Conservation (phyloP, 495 filamentous ascomycete genomes). For the Penicillium coprophilum region DNA sequence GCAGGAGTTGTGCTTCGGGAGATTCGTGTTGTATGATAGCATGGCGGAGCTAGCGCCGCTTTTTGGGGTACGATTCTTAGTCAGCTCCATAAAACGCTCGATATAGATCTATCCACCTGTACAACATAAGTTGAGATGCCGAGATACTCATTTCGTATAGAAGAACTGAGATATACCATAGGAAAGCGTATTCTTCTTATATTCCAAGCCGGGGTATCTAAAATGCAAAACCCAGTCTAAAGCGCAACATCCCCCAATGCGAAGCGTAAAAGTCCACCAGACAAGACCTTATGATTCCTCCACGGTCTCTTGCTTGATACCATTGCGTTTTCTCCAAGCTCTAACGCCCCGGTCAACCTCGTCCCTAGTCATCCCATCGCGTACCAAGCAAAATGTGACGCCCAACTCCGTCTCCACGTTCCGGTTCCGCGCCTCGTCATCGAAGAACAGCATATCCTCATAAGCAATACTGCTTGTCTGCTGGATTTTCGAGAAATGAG, state of each 20-base stretch:
- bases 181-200: not conserved
- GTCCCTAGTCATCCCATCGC: constrained; percentile 72
- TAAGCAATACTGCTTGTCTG: constrained; percentile 62
- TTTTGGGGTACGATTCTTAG: not conserved
- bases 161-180: not conserved
- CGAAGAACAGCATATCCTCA: constrained; percentile 93
- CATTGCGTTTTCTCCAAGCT: constrained; percentile 78
- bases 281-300: constrained; percentile 11
- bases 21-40: constrained; percentile 2
- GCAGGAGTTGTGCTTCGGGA: constrained; percentile 3
- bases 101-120: not conserved
- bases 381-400: constrained; percentile 77
- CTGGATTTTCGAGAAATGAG: constrained; percentile 74
- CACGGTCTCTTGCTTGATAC: constrained; percentile 36
- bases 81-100: not conserved
- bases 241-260: not conserved
- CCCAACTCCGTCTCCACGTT: constrained; percentile 80
- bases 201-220: constrained; percentile 2
- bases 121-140: too few species aligned
- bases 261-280: not conserved
- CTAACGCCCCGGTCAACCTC: constrained; percentile 78
- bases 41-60: not conserved
- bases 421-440: constrained; percentile 84
- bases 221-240: not conserved
- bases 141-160: too few species aligned